Base-by-base conservation (phyloP, 768 basidiomycete species). In the Pisolithus orientalis region DNA sequence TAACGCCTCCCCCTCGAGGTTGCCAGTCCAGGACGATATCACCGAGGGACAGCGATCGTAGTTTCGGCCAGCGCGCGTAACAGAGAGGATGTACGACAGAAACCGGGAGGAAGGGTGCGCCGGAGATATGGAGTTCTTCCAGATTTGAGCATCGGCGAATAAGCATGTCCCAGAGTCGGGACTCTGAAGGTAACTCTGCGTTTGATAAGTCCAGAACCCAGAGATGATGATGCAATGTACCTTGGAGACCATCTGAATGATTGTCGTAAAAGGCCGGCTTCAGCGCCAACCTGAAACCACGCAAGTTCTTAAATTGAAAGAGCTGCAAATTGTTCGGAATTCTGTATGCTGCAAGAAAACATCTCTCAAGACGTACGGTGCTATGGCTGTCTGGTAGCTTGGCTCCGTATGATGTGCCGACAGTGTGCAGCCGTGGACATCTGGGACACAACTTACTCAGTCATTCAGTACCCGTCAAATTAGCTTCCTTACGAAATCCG, bases 131-230 rank as follows among this genome's bases (percentile, higher is more conserved):
- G 5, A 90, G 73, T 50, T 84, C 82, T 62, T 86, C 80, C 7
- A 90, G 75, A 57, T 84, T 73, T 1, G 83, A 84, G 59, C 82
- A 85, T 28, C 75, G 76, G 25, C 70, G 68, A 49, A 81, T 78
- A 44, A 90, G 75, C 87, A 90, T 87, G 55, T 81, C 76, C 83
- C 84, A 86, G 49, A 90, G 69, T 13, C 56, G 60, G 29, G 50
- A 43, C 32, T 67, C 63, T 6, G 58, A 64, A 13, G 37, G 59
- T 21, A 64, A 53, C 14, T 62, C 68, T 69, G 27, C 14, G 4
- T 42, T 16, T 2, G 9, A 43, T 68, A 6, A 62, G 55, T 11
- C 31, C 44, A 27, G 25, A 27, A 32, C 4, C 34, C 28, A 1
- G 25, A 8, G n/a, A 24, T 44, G 6, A 17, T 14, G 4, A 25